Evolutionary conservation across 805 yeast species (phyloP).

Genomic region (Candida chauliodis): DNA sequence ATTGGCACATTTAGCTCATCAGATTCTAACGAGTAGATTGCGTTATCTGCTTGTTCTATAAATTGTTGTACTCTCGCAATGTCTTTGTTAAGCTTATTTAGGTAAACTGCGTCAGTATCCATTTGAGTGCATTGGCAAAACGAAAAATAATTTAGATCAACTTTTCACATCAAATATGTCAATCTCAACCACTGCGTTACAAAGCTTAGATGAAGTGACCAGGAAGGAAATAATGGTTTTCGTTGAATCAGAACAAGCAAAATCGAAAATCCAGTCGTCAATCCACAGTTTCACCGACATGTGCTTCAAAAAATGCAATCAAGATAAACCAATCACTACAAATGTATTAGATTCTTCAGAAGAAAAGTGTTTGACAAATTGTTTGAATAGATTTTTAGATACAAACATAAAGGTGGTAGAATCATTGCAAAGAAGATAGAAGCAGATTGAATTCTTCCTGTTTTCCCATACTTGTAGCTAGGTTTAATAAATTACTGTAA

Average conservation of each 20-base stretch:
- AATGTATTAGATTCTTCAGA: conserved; percentile 55
- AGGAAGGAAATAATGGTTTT: conserved; percentile 72
- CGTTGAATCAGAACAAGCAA: conserved; percentile 78
- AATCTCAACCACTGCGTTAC: conserved; percentile 33
- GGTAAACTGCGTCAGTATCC: conserved; percentile 15
- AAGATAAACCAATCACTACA: conserved; percentile 37
- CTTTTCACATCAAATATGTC: no score
- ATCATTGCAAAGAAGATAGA: conserved; percentile 29
- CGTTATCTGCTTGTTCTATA: conserved; percentile 20
- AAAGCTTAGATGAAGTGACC: conserved; percentile 57
- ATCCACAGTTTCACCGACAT: conserved; percentile 85
- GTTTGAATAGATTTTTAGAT: conserved; percentile 83
- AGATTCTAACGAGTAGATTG: conserved; percentile 12
- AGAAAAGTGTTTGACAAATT: conserved; percentile 70
- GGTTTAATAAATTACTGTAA: neutral
- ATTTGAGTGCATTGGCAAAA: no score
- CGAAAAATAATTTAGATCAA: no score
- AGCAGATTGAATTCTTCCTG: neutral
- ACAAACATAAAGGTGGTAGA: conserved; percentile 83
- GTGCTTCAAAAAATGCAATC: conserved; percentile 86
- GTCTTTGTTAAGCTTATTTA: conserved; percentile 16
- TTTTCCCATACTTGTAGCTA: neutral
- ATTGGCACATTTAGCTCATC: neutral
- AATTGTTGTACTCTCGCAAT: conserved; percentile 16
- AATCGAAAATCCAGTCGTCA: conserved; percentile 81